These are phyloP conservation scores for Stipa capillata DNA, from an alignment of 176 grass and related monocot genomes.

Conservation along the genomic window DNA sequence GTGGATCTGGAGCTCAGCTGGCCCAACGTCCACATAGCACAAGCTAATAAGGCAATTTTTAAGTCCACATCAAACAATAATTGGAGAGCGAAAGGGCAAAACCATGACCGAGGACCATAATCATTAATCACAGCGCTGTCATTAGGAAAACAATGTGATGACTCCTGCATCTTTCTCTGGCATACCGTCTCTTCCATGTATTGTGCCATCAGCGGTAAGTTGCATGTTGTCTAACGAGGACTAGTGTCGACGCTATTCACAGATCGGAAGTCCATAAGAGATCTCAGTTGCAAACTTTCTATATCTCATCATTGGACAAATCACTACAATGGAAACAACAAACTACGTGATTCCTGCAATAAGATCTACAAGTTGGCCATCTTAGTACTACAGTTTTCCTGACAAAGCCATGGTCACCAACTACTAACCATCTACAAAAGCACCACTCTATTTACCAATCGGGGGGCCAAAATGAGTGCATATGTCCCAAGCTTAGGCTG, in stretches of 20 bases:
- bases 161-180: background rate
- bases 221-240: background rate
- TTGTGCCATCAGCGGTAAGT: background rate
- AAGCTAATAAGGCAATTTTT: background rate
- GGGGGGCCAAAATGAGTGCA: background rate
- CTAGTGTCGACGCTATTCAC: background rate
- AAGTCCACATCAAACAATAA: conserved; percentile 6
- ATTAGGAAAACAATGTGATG: background rate
- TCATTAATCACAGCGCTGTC: background rate
- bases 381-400: background rate
- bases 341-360: background rate
- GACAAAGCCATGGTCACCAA: background rate
- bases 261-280: background rate
- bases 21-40: background rate
- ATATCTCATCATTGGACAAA: background rate
- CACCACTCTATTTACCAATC: background rate
- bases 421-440: background rate
- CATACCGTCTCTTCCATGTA: background rate
- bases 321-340: background rate
- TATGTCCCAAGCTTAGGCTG: background rate
- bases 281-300: background rate
- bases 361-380: background rate
- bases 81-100: background rate
- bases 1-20: background rate
- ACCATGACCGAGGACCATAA: background rate